Base-by-base conservation (phyloP, 2,329 filamentous ascomycete species). In the Annulohypoxylon truncatum region DNA sequence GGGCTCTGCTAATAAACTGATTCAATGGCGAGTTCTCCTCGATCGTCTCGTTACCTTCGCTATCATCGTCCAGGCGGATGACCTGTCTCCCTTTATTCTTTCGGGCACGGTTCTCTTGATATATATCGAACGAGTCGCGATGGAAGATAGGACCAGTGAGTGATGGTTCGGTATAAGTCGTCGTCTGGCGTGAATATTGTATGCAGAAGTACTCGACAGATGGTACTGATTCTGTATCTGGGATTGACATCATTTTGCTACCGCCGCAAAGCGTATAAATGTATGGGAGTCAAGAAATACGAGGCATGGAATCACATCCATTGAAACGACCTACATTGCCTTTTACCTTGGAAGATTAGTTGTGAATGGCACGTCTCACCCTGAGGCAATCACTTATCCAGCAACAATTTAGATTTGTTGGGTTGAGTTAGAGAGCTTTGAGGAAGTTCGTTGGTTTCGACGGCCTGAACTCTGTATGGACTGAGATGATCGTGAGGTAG, bases 41-140 rank as follows among this genome's bases (percentile, higher is more conserved):
- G n/a, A 9, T 22, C 18, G 31, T 20, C 18, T 46, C 26, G 10
- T 29, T 13, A 20, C 12, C 35, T 20, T 44, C 52, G 4, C n/a
- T 42, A 8, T 42, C 26, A 1, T 31, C 22, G 6, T 44, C 35
- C 6, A 28, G 3, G 20, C 1, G 9, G 9, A 24, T 38, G 7
- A n/a, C 46, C 18, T n/a, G 18, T 13, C 10, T 28, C 26, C 29
- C 22, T 13, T 22, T 29, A 2, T 15, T n/a, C 20, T 48, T 64
- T 26, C 55, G 50, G n/a, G 26, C 50, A 6, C 56, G 48, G 20
- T n/a, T 55, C 28, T 61, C 42, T 22, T 57, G 48, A 38, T 67
- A 53, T 33, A 67, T 33, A 5, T 67, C 61, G 56, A 64, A 64
- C n/a, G 65, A 65, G 22, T 64, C 61, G 10, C 65, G 65, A 44